These are phyloP conservation scores for Lithocarpus polystachyus DNA, from an alignment of 306 rosid species.

Conservation along the genomic window DNA sequence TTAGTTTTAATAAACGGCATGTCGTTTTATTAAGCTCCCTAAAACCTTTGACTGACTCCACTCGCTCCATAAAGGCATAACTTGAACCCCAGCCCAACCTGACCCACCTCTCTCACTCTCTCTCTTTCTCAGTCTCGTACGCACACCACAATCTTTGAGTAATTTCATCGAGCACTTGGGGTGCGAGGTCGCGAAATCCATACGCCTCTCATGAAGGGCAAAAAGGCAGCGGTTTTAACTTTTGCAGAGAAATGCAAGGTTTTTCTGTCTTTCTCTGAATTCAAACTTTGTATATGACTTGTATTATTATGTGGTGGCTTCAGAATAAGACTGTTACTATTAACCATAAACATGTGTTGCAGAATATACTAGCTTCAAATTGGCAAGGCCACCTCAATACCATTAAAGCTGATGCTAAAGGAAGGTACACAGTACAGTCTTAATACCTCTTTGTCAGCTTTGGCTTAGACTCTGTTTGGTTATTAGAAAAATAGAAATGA, in stretches of 20 bases:
- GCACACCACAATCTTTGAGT: background rate
- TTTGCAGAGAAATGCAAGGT: conserved; percentile 91
- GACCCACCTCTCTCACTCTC: background rate
- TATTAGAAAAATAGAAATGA: background rate
- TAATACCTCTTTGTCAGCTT: background rate
- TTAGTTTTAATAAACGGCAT: background rate
- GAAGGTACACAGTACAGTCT: conserved; percentile 55
- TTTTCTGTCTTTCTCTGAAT: background rate
- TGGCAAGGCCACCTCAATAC: conserved; percentile 87
- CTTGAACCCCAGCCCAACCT: background rate
- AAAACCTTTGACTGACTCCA: too few species aligned
- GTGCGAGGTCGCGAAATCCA: conserved; percentile 18
- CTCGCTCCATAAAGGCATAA: too few species aligned
- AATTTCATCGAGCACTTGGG: conserved; percentile 44
- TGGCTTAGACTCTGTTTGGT: background rate
- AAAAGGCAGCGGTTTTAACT: conserved; percentile 50
- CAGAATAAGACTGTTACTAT: background rate
- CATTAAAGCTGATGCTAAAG: conserved; percentile 79
- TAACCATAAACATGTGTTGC: conserved; percentile 12
- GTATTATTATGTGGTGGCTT: background rate
- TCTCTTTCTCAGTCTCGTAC: background rate
- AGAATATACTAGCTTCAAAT: conserved; percentile 77
- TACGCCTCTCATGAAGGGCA: conserved; percentile 47
- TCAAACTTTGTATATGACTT: background rate
- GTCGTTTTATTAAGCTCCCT: background rate